Conservation (phyloP, 2,329 filamentous ascomycete genomes). For the Epichloe hybrida region DNA sequence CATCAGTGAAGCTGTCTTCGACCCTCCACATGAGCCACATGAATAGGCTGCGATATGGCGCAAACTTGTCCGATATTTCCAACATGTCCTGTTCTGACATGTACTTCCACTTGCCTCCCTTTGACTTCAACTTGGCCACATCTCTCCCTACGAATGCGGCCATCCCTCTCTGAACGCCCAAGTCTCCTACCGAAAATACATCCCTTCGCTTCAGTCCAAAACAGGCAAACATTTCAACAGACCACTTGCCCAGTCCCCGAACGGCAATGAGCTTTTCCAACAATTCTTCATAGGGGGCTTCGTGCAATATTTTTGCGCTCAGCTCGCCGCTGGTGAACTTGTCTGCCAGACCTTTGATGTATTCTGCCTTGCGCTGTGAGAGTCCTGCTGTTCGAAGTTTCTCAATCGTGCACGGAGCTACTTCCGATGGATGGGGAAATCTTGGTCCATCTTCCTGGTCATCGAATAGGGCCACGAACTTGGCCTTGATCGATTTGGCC, state of each 20-base stretch:
- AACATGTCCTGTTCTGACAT: conserved; percentile 91
- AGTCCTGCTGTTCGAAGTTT: conserved; percentile 72
- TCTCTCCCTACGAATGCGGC: conserved; percentile 75
- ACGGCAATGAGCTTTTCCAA: conserved; percentile 73
- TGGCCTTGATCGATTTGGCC: conserved; percentile 75
- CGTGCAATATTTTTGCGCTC: conserved; percentile 59
- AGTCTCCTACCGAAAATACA: conserved; percentile 81
- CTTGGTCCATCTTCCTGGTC: conserved; percentile 19
- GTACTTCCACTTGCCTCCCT: conserved; percentile 91
- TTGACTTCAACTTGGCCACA: conserved; percentile 67
- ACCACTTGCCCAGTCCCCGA: conserved; percentile 77
- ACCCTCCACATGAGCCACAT: conserved; percentile 99
- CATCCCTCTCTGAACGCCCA: conserved; percentile 92
- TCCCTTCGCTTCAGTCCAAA: conserved; percentile 92
- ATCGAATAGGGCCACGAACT: conserved; percentile 64
- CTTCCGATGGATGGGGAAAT: conserved; percentile 68
- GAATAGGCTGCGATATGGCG: conserved; percentile 79
- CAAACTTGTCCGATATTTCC: conserved; percentile 64
- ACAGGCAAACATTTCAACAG: conserved; percentile 94
- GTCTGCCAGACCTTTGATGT: conserved; percentile 71
- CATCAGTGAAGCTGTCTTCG: conserved; percentile 52
- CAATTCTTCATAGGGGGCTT: conserved; percentile 75
- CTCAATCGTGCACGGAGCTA: conserved; percentile 49
- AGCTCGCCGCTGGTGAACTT: conserved; percentile 69
- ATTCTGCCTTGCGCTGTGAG: conserved; percentile 91